Evolutionary conservation across 345 rosid species (phyloP).

Genomic region (Sisymbrium irio): DNA sequence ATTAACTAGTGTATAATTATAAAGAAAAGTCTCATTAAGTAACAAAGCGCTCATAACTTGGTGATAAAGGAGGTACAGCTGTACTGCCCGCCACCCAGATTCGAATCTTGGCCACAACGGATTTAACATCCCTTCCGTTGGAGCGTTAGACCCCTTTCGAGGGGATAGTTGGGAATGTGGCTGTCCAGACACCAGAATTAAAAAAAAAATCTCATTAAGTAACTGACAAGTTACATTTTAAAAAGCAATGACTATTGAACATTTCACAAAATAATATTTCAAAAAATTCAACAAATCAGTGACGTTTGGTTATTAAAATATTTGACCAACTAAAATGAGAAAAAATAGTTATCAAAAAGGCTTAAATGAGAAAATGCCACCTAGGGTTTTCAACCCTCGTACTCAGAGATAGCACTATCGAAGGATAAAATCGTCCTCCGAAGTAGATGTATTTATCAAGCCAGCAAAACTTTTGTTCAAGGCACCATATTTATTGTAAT

Average conservation of each 20-base stretch:
- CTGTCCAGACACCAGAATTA: neutral
- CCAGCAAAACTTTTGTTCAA: slow-evolving; percentile 30
- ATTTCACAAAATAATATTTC: neutral
- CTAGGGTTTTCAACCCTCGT: slow-evolving; percentile 13
- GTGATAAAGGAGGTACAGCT: no score
- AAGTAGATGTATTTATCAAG: slow-evolving; percentile 28
- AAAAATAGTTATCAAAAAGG: neutral
- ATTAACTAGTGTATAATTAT: neutral
- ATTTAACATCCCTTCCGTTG: no score
- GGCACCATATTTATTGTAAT: slow-evolving; percentile 18
- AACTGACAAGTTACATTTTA: neutral
- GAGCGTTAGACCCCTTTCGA: no score
- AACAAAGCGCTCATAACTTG: no score
- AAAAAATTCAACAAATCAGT: slow-evolving; percentile 3
- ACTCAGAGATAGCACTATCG: slow-evolving; percentile 17
- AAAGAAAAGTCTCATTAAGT: neutral
- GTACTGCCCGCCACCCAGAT: no score
- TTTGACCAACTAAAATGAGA: neutral
- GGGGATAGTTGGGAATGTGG: no score
- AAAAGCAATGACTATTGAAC: neutral
- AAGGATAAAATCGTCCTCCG: neutral
- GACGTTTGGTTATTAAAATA: neutral
- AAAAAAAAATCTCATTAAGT: neutral
- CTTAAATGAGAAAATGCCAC: slow-evolving; percentile 20
- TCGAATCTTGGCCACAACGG: no score